Evolutionary conservation across 2,329 filamentous ascomycete genomes (phyloP), one percentile per base, ranked within the genome.

Genomic region (Monilinia fructigena): DNA sequence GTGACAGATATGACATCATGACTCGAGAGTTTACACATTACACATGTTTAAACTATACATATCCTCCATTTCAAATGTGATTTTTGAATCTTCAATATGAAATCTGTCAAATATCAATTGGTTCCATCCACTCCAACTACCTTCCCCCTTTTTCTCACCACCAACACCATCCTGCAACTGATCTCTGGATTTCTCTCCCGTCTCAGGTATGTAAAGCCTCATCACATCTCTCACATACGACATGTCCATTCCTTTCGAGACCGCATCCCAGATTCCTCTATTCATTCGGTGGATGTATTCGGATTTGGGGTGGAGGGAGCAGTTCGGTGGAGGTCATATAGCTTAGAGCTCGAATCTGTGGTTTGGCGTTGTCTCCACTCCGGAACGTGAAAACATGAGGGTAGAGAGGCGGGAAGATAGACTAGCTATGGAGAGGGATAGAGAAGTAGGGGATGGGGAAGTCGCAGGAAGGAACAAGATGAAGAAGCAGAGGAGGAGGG

Each of bases 1-100:
- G 31, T 50, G 28, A 26, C 28, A 48, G 38, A 54, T 47, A 54
- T 45, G 60, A 31, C 28, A 63, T 63, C 35, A 55, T 42, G 60
- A 45, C 31, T 28, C 45, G 48, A 60, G 31, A 50, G 16, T n/a
- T 48, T 20, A 50, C 31, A 50, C 18, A 60, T 28, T 52, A 38
- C 12, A 48, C n/a, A 48, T 18, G 45, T 60, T 47, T 50, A 12
- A 38, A 50, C 11, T 42, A 26, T 31, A 16, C 18, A 42, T 40
- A 4, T 3, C 20, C 16, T 23, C 2, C 28, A 8, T 1, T 11
- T 40, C 50, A 20, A 20, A 52, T 40, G 48, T 55, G 38, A 55
- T 5, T 42, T 55, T 10, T 16, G 12, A 38, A 11, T 42, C 23
- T 62, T 20, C n/a, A 28, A 55, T 12, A 8, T n/a, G 2, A 11